Evolutionary conservation across 306 rosid species (phyloP).

Genomic region (Senna siamea): DNA sequence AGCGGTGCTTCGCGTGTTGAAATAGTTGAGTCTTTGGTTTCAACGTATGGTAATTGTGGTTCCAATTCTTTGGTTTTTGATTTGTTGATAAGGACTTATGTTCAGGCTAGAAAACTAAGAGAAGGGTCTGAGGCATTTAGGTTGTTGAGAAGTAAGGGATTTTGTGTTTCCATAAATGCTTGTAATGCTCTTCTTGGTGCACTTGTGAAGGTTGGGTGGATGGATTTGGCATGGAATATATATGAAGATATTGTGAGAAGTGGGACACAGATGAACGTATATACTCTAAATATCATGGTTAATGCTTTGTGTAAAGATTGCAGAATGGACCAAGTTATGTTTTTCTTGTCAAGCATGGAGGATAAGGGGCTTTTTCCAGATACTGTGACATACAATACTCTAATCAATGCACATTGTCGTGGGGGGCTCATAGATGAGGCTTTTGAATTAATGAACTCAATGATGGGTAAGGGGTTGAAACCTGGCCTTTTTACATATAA

Average conservation of each 20-base stretch:
- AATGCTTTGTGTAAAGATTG: slow-evolving; percentile 82
- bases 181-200: slow-evolving; percentile 81
- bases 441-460: slow-evolving; percentile 52
- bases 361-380: slow-evolving; percentile 62
- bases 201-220: slow-evolving; percentile 84
- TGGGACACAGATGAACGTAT: slow-evolving; percentile 62
- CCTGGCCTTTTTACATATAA: slow-evolving; percentile 81
- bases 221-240: slow-evolving; percentile 76
- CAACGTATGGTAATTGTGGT: slow-evolving; percentile 13
- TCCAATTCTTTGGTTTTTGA: slow-evolving; percentile 55
- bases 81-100: slow-evolving; percentile 79
- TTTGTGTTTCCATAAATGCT: slow-evolving; percentile 66
- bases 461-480: slow-evolving; percentile 59
- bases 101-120: slow-evolving; percentile 81
- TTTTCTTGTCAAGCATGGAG: slow-evolving; percentile 67
- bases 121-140: slow-evolving; percentile 78
- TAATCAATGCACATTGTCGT: slow-evolving; percentile 70
- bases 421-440: slow-evolving; percentile 64
- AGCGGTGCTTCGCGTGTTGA: slow-evolving; percentile 71
- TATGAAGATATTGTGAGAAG: slow-evolving; percentile 58
- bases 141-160: slow-evolving; percentile 54
- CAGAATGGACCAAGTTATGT: slow-evolving; percentile 49
- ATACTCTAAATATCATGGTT: slow-evolving; percentile 85
- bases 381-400: slow-evolving; percentile 76
- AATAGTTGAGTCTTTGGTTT: slow-evolving; percentile 60